These are phyloP conservation scores for Rhynchospora pubera DNA, from an alignment of 176 grass and related monocot genomes.

Conservation along the genomic window DNA sequence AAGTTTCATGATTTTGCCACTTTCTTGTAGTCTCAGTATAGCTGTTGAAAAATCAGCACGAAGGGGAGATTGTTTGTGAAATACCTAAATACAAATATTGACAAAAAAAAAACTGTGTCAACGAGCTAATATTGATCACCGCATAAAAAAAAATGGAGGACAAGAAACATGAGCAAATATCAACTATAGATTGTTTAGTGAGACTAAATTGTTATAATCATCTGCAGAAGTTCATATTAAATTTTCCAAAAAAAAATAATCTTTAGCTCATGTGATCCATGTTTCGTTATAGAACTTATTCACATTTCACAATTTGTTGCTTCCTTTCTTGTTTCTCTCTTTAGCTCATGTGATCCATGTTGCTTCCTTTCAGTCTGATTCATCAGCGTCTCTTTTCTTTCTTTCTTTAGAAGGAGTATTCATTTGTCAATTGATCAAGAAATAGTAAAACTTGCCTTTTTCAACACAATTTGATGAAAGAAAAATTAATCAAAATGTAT, in stretches of 20 bases:
- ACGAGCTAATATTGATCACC: neutral
- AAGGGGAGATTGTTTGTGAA: neutral
- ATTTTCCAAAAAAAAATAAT: neutral
- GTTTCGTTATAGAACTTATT: neutral
- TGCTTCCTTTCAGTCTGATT: neutral
- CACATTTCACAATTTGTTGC: neutral
- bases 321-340: neutral
- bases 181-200: neutral
- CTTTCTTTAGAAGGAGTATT: neutral
- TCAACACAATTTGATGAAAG: neutral
- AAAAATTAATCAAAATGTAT: neutral
- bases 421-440: neutral
- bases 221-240: too few relatives aligned
- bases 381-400: neutral
- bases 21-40: neutral
- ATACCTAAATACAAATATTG: neutral
- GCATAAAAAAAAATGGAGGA: neutral
- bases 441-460: neutral
- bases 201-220: too few relatives aligned
- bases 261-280: neutral
- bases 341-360: too few relatives aligned
- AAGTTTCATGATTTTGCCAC: neutral
- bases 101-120: neutral
- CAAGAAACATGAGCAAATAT: neutral
- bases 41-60: slow-evolving; percentile 5